Base-by-base conservation (phyloP, 371 early-diverging fungal species). In the Coemansia sp. region DNA sequence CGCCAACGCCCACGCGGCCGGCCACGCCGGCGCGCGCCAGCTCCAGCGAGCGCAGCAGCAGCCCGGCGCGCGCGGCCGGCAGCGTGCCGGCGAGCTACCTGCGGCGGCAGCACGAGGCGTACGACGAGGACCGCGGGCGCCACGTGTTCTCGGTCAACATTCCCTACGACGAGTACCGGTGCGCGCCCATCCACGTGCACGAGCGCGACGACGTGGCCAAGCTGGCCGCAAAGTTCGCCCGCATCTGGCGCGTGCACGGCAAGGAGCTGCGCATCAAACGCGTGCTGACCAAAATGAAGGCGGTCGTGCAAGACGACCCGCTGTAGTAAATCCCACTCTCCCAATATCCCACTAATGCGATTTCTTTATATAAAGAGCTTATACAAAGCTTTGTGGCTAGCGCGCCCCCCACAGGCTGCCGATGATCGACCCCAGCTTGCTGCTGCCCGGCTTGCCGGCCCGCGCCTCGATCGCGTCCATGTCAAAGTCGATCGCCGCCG, bases 401-500 rank as follows among this genome's bases (percentile, higher is more conserved):
- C 51, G 51, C 34, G 51, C 31, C 35, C 72, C 65, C 74, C 74
- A 72, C 35, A 72, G 71, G 10, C 70, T 65, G 69, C 74, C 74
- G 26, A 72, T 72, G 34, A 72, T 57, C 20, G 70, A 57, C 4
- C 72, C 65, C 2, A 72, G 65, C 61, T 59, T 59, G 63, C 72
- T 57, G 70, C 61, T 36, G 40, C 43, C 53, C 48, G 41, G 55
- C 69, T 55, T 69, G 58, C 57, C 59, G 4, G 79, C 78, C 45
- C 35, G 38, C 11, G 54, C 59, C 30, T 59, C 41, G 38, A 78
- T 61, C 1, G 55, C 38, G 0, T 36, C 76, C 42, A 63, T 47
- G 65, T 78, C 77, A 54, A 78, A 78, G 61, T 65, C 77, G 16
- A 78, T 76, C 30, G 55, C 56, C 14, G 72, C 20, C 4, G 57